phyloP scores from a whole-genome alignment of 305 asterid species.

The Andrographis paniculata region DNA sequence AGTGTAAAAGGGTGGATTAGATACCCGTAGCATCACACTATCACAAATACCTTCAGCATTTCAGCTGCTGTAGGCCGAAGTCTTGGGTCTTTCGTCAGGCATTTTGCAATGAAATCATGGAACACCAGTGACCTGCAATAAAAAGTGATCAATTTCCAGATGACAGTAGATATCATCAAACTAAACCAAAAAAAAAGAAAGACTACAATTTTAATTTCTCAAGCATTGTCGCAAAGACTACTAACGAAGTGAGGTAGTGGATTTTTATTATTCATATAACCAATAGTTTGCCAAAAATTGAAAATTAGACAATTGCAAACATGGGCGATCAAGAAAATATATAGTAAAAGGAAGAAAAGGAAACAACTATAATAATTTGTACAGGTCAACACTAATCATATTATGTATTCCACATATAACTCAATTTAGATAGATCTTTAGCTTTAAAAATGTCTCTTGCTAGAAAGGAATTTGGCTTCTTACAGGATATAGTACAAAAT shows the following conservation, averaged over 20 bases:
- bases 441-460: too few relatives aligned
- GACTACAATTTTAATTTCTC: too few relatives aligned
- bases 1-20: constrained; percentile 12
- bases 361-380: constrained; percentile 2
- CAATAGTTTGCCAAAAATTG: neutral
- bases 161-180: neutral
- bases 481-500: too few relatives aligned
- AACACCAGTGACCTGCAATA: constrained; percentile 84
- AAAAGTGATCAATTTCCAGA: neutral
- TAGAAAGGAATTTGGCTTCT: too few relatives aligned
- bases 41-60: constrained; percentile 72
- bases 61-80: constrained; percentile 96
- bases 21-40: constrained; percentile 8
- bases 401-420: too few relatives aligned
- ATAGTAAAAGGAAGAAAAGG: constrained; percentile 6
- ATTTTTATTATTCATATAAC: neutral
- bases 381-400: too few relatives aligned
- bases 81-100: constrained; percentile 93
- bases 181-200: neutral
- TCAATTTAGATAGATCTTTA: too few relatives aligned
- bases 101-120: constrained; percentile 95
- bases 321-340: constrained; percentile 6
- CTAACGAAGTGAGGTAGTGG: too few relatives aligned
- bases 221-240: too few relatives aligned
- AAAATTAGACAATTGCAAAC: neutral